Evolutionary conservation across 306 rosid genomes (phyloP).

Genomic region (Rubus idaeus): DNA sequence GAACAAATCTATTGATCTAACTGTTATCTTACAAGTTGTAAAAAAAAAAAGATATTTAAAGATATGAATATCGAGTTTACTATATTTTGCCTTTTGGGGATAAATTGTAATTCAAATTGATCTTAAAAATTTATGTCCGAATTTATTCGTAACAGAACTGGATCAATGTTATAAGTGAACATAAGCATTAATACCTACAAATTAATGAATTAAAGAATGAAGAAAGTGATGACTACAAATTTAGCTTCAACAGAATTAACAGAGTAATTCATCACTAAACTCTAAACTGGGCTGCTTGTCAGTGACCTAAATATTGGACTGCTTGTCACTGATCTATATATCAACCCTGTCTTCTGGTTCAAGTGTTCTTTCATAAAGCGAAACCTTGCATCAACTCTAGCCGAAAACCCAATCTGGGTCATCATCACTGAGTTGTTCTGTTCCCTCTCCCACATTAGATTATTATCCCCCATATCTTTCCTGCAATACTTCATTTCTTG

Average conservation of each 20-base stretch:
- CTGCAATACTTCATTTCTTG: conserved; percentile 33
- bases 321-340: conserved; percentile 22
- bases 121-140: neutral
- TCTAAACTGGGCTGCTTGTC: conserved; percentile 24
- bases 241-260: neutral
- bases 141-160: no score
- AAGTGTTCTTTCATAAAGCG: conserved; percentile 13
- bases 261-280: neutral
- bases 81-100: neutral
- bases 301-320: conserved; percentile 25
- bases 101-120: neutral
- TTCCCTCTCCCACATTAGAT: conserved; percentile 31
- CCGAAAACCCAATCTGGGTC: conserved; percentile 33
- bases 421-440: conserved; percentile 22
- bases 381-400: conserved; percentile 37
- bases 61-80: no score
- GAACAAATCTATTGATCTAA: no score
- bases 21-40: no score
- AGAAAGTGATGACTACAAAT: neutral
- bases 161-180: no score
- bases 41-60: no score
- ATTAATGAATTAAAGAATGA: conserved; percentile 12
- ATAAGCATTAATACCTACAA: neutral
- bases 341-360: conserved; percentile 18
- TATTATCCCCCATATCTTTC: conserved; percentile 20